Evolutionary conservation across 2,329 filamentous ascomycete genomes (phyloP).

Genomic region (Penicillium sp.): DNA sequence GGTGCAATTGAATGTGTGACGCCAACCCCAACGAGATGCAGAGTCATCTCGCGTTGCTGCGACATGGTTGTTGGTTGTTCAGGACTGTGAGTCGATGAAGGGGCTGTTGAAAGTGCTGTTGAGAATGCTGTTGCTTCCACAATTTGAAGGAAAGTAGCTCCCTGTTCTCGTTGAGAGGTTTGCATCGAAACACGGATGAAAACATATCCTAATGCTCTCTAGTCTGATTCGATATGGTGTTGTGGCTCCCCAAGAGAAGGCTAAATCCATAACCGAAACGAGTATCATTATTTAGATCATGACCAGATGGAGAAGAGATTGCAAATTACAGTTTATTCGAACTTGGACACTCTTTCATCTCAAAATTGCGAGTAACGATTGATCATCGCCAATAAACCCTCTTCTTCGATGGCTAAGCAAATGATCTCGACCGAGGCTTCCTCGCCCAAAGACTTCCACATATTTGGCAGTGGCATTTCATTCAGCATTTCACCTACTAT

Average conservation of each 20-base stretch:
- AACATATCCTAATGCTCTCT: neutral
- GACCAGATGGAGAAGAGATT: neutral
- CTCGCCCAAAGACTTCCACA: slow-evolving; percentile 14
- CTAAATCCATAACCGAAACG: slow-evolving; percentile 18
- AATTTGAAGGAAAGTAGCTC: no score
- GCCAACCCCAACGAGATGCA: slow-evolving; percentile 21
- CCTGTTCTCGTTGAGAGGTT: no score
- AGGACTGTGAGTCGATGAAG: neutral
- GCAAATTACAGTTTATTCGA: neutral
- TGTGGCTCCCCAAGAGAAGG: neutral
- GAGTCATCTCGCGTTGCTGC: slow-evolving; percentile 11
- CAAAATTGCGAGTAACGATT: no score
- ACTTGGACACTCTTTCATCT: neutral
- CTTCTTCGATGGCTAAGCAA: neutral
- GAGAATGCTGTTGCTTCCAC: no score
- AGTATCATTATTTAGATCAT: neutral
- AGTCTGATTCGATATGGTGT: neutral
- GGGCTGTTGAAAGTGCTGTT: neutral
- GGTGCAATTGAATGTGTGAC: slow-evolving; percentile 23
- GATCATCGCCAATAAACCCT: neutral
- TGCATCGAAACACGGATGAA: neutral
- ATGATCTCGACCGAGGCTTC: neutral
- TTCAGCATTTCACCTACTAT: slow-evolving; percentile 24
- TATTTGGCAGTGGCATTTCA: slow-evolving; percentile 23
- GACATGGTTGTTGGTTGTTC: slow-evolving; percentile 1